Base-by-base conservation (phyloP, 2,329 filamentous ascomycete genomes). In the Sclerotinia nivalis region DNA sequence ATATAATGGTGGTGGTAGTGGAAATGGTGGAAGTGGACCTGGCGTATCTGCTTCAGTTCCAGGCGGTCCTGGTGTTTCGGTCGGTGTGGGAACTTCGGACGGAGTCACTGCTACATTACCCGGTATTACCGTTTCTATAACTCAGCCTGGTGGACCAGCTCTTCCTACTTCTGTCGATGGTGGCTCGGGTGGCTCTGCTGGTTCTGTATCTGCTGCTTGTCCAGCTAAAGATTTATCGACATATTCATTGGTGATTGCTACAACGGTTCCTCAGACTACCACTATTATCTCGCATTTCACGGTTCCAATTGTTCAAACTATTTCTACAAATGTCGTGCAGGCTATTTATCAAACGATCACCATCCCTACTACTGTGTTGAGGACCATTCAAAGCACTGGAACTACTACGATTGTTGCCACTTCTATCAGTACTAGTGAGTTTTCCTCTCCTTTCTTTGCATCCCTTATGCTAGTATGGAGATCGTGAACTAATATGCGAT, bases 11-110 rank as follows among this genome's bases (percentile, higher is more conserved):
- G 61, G 45, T 62, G 40, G 56, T 8, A 31, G 58, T 50, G 62
- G 18, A 43, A 45, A 25, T 10, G 13, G 34, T 43, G 61, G n/a
- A 43, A 43, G 47, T 40, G 61, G 61, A 13, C 25, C 49, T 18
- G 25, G 20, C 10, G n/a, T 45, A 45, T 43, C 64, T 66, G 37
- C n/a, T 45, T 66, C 64, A 1, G 37, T 65, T 62, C 43, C 59
- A 49, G 34, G 45, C 7, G 47, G 28, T n/a, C 20, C 55, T 40
- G 22, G 15, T 13, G 31, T 65, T 52, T 52, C 61, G 20, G 47
- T 22, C 7, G 31, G 61, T 28, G 47, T 65, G 52, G 61, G 61
- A 65, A 65, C 61, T 65, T 65, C 61, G 6, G 61, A 65, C 43
- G 31, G 31, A 18, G 61, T 65, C n/a, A 28, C 61, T 54, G 25